phyloP scores from a whole-genome alignment of 163 green algal genomes.

The Prototheca wickerhamii region DNA sequence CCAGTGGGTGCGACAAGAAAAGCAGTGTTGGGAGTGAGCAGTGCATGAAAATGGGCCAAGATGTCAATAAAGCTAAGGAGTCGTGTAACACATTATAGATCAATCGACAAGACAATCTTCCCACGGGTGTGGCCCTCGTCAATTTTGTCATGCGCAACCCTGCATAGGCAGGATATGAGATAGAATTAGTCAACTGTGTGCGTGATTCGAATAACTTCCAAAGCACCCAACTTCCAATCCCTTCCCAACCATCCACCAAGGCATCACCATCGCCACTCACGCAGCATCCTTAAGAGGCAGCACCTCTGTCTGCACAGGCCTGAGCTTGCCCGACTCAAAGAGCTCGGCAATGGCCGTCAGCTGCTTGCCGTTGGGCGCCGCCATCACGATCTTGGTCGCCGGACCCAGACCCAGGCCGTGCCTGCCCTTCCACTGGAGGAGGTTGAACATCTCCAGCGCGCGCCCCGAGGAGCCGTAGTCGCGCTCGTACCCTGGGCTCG shows the following conservation, averaged over 20 bases:
- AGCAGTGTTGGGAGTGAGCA: too few species aligned
- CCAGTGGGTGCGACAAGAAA: too few species aligned
- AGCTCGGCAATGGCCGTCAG: constrained; percentile 8
- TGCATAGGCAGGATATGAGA: not conserved
- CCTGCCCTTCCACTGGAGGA: not conserved
- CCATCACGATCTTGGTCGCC: constrained; percentile 8
- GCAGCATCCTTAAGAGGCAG: constrained; percentile 16
- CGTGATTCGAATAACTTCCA: not conserved
- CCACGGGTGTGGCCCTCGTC: not conserved
- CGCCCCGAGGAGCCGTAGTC: constrained; percentile 4
- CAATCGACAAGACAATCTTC: not conserved
- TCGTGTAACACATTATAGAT: too few species aligned
- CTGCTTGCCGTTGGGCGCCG: constrained; percentile 11
- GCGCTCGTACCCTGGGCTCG: not conserved
- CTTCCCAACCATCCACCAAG: not conserved
- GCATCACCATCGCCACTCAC: not conserved
- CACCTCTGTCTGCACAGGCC: constrained; percentile 7
- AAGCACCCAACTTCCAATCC: not conserved
- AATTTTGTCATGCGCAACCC: not conserved
- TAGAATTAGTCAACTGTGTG: too few species aligned
- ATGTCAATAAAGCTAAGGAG: too few species aligned
- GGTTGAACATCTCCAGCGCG: not conserved
- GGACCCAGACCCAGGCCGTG: constrained; percentile 13
- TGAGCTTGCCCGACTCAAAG: constrained; percentile 11
- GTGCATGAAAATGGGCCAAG: too few species aligned